These are phyloP conservation scores for Bertia moriformis DNA, from an alignment of 2,329 filamentous ascomycete species.

Conservation along the genomic window DNA sequence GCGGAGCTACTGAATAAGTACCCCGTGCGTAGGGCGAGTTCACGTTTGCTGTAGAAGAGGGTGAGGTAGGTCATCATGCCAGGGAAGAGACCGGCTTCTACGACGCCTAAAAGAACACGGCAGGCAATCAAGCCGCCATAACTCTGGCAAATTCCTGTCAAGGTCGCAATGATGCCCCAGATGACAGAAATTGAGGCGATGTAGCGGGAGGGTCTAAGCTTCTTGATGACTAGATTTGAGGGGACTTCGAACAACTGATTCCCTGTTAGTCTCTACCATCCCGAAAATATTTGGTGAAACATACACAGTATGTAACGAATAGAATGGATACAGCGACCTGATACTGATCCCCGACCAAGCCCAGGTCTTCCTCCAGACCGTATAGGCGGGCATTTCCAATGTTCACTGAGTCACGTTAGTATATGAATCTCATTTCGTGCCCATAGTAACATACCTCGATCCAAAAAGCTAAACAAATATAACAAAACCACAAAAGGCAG, in stretches of 20 bases:
- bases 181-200: slow-evolving; percentile 46
- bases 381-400: slow-evolving; percentile 60
- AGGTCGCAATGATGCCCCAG: slow-evolving; percentile 57
- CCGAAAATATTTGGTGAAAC: slow-evolving; percentile 19
- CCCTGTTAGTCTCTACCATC: too few relatives aligned
- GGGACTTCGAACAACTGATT: slow-evolving; percentile 39
- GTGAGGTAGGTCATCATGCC: slow-evolving; percentile 58
- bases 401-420: slow-evolving; percentile 34
- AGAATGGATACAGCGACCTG: slow-evolving; percentile 54
- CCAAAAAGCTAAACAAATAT: slow-evolving; percentile 65
- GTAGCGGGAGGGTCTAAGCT: slow-evolving; percentile 46
- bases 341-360: slow-evolving; percentile 49
- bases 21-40: slow-evolving; percentile 58
- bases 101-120: slow-evolving; percentile 46
- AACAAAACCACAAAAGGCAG: slow-evolving; percentile 54
- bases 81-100: slow-evolving; percentile 60
- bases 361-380: slow-evolving; percentile 45
- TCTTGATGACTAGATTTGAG: slow-evolving; percentile 49
- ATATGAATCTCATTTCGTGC: neutral
- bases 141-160: slow-evolving; percentile 52
- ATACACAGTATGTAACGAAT: slow-evolving; percentile 42
- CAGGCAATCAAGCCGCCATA: slow-evolving; percentile 54
- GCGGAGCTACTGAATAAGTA: slow-evolving; percentile 62
- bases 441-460: slow-evolving; percentile 32
- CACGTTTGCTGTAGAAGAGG: slow-evolving; percentile 61